Base-by-base conservation (phyloP, 2,329 filamentous ascomycete genomes). In the Cordyceps cateniannulata region DNA sequence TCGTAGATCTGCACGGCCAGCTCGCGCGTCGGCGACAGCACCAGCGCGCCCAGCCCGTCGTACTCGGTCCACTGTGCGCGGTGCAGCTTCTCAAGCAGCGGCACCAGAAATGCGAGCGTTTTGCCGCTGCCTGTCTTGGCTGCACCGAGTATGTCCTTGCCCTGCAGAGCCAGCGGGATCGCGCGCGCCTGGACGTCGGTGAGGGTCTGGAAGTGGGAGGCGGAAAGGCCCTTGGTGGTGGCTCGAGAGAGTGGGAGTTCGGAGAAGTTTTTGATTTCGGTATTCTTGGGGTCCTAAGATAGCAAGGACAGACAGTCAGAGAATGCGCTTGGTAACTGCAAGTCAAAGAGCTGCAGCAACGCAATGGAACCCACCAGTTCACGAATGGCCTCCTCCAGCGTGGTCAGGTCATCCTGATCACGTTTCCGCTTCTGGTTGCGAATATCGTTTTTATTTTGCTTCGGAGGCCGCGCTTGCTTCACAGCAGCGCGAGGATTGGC, bases 1-100 rank as follows among this genome's bases (percentile, higher is more conserved):
- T 97, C 90, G 70, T 98, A 99, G 63, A 96, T 99, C 74, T 99
- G 95, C 44, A 96, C 95, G 0, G 95, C 93, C 60, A 99, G 81
- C 76, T 99, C 95, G 70, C 95, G 88, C 8, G 95, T 99, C 0
- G 95, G 95, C 0, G 93, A 93, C 59, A 99, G 87, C 65, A 99
- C 91, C 65, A 99, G 82, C 5, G 95, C 95, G 9, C 93, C 93
- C 32, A 99, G 80, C 0, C 95, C 95, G 75, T 99, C 95, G 67
- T 87, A 83, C 68, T 96, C 90, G 18, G 95, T 90, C 87, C 93
- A 97, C 81, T 88, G 90, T 60, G 87, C 85, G 56, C 92, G 87
- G 73, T 96, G 95, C 3, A 99, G 82, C 69, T 93, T 96, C 75
- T 99, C 95, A 54, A 99, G 83, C 0, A 98, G 88, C 1, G 95